Conservation (phyloP, 2,329 filamentous ascomycete genomes). For the Ophiostoma ulmi region DNA sequence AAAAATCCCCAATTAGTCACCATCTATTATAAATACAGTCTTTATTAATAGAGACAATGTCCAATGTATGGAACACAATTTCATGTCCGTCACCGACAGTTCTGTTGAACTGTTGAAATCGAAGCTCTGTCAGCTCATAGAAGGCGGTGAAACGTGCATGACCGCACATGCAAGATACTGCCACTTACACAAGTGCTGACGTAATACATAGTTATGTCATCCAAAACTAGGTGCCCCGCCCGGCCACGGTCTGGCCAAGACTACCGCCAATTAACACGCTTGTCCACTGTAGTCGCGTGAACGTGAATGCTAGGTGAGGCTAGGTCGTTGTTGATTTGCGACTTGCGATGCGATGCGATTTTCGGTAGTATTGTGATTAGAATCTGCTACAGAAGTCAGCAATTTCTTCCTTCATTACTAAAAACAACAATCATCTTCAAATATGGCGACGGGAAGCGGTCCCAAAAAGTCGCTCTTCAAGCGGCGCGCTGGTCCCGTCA, state of each 20-base stretch:
- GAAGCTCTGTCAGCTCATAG: not conserved
- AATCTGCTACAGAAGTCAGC: not conserved
- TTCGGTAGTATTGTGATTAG: not conserved
- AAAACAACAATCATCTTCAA: not conserved
- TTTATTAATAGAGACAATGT: not conserved
- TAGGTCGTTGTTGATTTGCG: not conserved
- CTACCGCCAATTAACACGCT: constrained; percentile 1
- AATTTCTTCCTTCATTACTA: not conserved
- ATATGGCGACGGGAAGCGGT: not conserved
- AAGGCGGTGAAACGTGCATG: not conserved
- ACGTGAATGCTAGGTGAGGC: not conserved
- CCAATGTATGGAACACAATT: not conserved
- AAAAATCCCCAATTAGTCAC: not conserved
- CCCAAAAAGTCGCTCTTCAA: constrained; percentile 11
- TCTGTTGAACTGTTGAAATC: not conserved
- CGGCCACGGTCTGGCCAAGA: not conserved
- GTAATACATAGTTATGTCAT: not conserved
- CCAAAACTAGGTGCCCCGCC: not conserved
- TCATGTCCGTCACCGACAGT: not conserved
- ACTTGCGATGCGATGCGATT: not conserved
- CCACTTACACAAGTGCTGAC: not conserved
- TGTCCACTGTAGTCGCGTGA: not conserved
- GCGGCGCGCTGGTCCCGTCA: constrained; percentile 5
- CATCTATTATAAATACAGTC: not conserved
- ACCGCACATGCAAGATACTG: no score